A percentile compares a stretch with the other conserved stretches of the same genome.
phyloP scores from a whole-genome alignment of 1,139 yeast genomes.

The Debaryomyces nepalensis region DNA sequence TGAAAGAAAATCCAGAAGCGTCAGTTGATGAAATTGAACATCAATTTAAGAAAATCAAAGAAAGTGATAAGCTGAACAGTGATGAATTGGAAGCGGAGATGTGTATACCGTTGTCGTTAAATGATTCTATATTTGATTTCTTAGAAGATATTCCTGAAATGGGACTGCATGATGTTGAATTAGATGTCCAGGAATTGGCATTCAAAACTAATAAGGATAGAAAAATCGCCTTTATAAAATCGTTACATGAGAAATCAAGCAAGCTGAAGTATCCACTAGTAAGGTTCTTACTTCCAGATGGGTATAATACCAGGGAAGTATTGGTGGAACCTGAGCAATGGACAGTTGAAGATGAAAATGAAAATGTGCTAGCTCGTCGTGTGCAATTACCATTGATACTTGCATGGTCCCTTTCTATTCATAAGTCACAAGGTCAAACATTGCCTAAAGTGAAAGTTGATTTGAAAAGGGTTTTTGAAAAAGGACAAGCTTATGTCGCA shows the following conservation, averaged over 20 bases:
- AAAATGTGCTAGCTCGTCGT: constrained; percentile 34
- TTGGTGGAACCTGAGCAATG: constrained; percentile 51
- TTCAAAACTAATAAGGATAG: constrained; percentile 23
- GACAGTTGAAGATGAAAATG: constrained; percentile 46
- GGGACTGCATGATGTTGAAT: constrained; percentile 8
- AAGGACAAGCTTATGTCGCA: constrained; percentile 96
- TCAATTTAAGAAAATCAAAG: constrained; percentile 14
- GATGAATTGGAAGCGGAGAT: constrained; percentile 13
- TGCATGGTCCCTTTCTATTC: constrained; percentile 96
- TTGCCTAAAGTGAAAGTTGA: constrained; percentile 82
- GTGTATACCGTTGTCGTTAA: constrained; percentile 16
- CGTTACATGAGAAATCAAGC: constrained; percentile 26
- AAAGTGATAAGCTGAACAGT: constrained; percentile 14
- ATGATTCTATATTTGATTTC: constrained; percentile 33
- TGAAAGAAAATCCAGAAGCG: constrained; percentile 27
- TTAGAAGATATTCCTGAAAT: constrained; percentile 24
- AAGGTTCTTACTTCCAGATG: constrained; percentile 70
- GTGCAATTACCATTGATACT: constrained; percentile 79
- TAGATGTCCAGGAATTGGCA: constrained; percentile 16
- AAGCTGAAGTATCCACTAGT: constrained; percentile 69
- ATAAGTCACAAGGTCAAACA: constrained; percentile 96
- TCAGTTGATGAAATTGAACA: constrained; percentile 22
- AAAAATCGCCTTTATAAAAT: constrained; percentile 24
- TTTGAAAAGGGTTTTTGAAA: constrained; percentile 75
- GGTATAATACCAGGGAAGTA: constrained; percentile 67